phyloP scores from a whole-genome alignment of 257 asterid species.

The Linderniella brevidens region DNA sequence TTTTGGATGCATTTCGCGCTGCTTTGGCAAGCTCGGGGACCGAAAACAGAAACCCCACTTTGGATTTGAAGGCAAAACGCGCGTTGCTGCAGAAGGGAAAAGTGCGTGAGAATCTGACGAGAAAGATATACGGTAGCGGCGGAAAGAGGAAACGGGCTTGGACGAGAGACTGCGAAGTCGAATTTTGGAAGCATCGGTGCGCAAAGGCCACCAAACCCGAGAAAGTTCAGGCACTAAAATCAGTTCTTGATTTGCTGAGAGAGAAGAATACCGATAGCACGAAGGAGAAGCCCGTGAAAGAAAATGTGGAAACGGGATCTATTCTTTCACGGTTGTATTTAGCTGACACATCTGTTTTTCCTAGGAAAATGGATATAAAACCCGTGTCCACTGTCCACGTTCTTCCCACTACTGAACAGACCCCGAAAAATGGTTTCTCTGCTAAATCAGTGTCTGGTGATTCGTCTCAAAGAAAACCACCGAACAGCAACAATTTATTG shows the following conservation, averaged over 20 bases:
- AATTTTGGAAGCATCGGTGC: slow-evolving; percentile 97
- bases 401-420: slow-evolving; percentile 20
- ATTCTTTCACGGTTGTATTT: slow-evolving; percentile 81
- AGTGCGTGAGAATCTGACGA: slow-evolving; percentile 85
- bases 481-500: slow-evolving; percentile 14
- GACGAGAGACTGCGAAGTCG: slow-evolving; percentile 95
- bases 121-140: slow-evolving; percentile 75
- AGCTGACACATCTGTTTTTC: slow-evolving; percentile 79
- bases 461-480: slow-evolving; percentile 20
- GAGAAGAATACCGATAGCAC: slow-evolving; percentile 28
- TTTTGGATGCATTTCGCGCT: slow-evolving; percentile 87
- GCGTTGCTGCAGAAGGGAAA: slow-evolving; percentile 80
- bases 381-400: slow-evolving; percentile 34
- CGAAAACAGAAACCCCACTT: slow-evolving; percentile 39
- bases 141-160: slow-evolving; percentile 80
- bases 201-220: slow-evolving; percentile 50
- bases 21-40: slow-evolving; percentile 62
- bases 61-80: slow-evolving; percentile 68
- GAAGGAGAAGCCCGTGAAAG: slow-evolving; percentile 22
- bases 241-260: slow-evolving; percentile 70
- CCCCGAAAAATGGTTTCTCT: slow-evolving; percentile 17
- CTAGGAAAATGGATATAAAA: slow-evolving; percentile 62
- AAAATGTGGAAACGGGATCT: slow-evolving; percentile 36
- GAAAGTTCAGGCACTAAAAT: slow-evolving; percentile 70
- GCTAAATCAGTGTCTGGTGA: slow-evolving; percentile 14